Evolutionary conservation across 2,329 filamentous ascomycete species (phyloP).

Genomic region (Colletotrichum sublineola): DNA sequence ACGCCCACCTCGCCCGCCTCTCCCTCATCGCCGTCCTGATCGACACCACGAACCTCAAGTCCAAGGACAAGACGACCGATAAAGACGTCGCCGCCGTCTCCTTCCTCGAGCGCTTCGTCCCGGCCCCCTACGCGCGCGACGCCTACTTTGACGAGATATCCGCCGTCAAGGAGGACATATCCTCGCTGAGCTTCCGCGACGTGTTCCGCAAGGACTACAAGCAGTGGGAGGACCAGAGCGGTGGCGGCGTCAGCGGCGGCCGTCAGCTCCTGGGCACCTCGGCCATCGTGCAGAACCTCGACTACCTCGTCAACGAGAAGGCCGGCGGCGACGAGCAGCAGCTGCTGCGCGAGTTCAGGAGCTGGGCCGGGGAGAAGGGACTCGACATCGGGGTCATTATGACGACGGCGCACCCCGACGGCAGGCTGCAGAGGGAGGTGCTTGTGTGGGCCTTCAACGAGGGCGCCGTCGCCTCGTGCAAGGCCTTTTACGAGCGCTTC

Average conservation of each 20-base stretch:
- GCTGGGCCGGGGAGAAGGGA: conserved; percentile 67
- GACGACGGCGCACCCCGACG: conserved; percentile 72
- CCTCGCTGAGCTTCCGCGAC: conserved; percentile 71
- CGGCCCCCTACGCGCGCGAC: conserved; percentile 62
- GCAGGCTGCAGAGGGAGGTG: conserved; percentile 74
- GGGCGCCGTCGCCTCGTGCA: conserved; percentile 62
- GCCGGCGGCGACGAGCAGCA: conserved; percentile 57
- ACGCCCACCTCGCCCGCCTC: conserved; percentile 74
- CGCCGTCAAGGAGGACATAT: conserved; percentile 77
- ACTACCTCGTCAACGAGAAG: conserved; percentile 69
- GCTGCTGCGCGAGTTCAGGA: conserved; percentile 63
- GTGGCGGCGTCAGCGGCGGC: conserved; percentile 44
- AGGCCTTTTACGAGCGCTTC: conserved; percentile 65
- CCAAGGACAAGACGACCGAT: conserved; percentile 73
- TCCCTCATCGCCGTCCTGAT: conserved; percentile 79
- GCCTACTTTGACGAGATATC: conserved; percentile 72
- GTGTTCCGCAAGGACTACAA: conserved; percentile 89
- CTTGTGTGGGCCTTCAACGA: conserved; percentile 74
- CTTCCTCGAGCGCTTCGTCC: conserved; percentile 64
- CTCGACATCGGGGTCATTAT: conserved; percentile 77
- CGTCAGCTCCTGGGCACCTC: conserved; percentile 69
- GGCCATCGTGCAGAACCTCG: conserved; percentile 73
- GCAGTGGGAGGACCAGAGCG: conserved; percentile 72
- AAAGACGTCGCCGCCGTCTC: conserved; percentile 70
- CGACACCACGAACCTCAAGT: conserved; percentile 76